Percentiles rank a stretch among this genome's conserved stretches.
These are phyloP conservation scores for Phytophthora podocarpi DNA, from an alignment of 352 stramenopile genomes.

Conservation along the genomic window DNA sequence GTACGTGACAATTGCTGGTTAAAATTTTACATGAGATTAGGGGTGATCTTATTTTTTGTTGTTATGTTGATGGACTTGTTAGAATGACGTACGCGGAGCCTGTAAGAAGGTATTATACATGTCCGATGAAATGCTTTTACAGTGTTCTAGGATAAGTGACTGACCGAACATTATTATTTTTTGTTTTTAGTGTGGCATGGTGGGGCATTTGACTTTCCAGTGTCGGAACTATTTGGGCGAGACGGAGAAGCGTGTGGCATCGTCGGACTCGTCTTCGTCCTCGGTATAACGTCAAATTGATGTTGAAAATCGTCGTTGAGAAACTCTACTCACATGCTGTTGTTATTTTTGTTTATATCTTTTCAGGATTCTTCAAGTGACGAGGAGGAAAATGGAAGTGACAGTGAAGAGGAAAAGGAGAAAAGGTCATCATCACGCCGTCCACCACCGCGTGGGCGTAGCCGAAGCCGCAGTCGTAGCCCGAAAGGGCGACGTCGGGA, in stretches of 20 bases:
- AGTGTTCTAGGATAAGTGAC: background rate
- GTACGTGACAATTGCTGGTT: no score
- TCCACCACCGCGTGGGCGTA: slow-evolving; percentile 35
- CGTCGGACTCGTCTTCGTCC: slow-evolving; percentile 45
- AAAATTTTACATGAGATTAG: slow-evolving; percentile 3
- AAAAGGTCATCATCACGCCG: slow-evolving; percentile 14
- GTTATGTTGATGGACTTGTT: background rate
- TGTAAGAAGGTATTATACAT: slow-evolving; percentile 90
- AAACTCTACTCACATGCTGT: slow-evolving; percentile 8
- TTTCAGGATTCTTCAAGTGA: slow-evolving; percentile 51
- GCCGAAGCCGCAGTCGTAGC: slow-evolving; percentile 41
- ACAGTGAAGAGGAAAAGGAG: slow-evolving; percentile 31
- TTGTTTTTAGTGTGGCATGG: slow-evolving; percentile 76
- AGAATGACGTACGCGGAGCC: slow-evolving; percentile 79
- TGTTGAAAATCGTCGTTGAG: slow-evolving; percentile 1
- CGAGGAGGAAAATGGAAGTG: slow-evolving; percentile 47
- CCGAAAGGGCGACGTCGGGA: slow-evolving; percentile 12
- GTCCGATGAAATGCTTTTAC: no score
- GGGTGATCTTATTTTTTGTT: slow-evolving; percentile 2
- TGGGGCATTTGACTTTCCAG: slow-evolving; percentile 93
- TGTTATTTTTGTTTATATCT: slow-evolving; percentile 2
- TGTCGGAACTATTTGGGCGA: slow-evolving; percentile 82
- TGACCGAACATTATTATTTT: slow-evolving; percentile 4
- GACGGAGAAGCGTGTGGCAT: slow-evolving; percentile 40
- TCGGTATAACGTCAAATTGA: slow-evolving; percentile 32